phyloP scores from a whole-genome alignment of 768 basidiomycete species.

The Gloeostereum incarnatum region DNA sequence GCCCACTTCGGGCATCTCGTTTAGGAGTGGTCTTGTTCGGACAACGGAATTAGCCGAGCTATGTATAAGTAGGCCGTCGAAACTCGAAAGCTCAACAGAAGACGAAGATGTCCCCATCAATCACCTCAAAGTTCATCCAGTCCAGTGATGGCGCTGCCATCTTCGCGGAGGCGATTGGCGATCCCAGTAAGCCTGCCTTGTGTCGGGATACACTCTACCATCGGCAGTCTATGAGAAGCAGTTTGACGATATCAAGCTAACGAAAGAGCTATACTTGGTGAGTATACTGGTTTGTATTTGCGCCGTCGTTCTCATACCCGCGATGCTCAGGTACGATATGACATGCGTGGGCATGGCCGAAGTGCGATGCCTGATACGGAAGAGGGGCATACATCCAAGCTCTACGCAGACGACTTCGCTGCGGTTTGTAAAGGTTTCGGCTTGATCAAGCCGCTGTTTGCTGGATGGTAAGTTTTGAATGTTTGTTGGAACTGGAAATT shows the following conservation, averaged over 20 bases:
- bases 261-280: constrained; percentile 9
- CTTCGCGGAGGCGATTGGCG: constrained; percentile 26
- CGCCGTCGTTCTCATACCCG: neutral
- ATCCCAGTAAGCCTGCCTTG: constrained; percentile 25
- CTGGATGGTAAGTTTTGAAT: constrained; percentile 12
- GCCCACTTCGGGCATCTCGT: too few relatives aligned
- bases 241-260: constrained; percentile 16
- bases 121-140: too few relatives aligned
- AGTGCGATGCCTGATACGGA: constrained; percentile 7
- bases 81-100: too few relatives aligned
- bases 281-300: neutral
- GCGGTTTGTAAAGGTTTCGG: constrained; percentile 9
- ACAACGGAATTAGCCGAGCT: too few relatives aligned
- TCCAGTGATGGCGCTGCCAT: constrained; percentile 29
- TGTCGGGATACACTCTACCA: constrained; percentile 25
- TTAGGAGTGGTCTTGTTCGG: too few relatives aligned
- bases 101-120: too few relatives aligned
- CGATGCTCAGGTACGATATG: constrained; percentile 12
- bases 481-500: too few relatives aligned
- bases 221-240: constrained; percentile 23
- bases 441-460: constrained; percentile 10
- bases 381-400: constrained; percentile 9
- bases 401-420: constrained; percentile 11
- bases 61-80: too few relatives aligned
- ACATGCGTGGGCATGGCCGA: constrained; percentile 13